These are phyloP conservation scores for Elongisporangium anandrum DNA, from an alignment of 352 stramenopile genomes.

Conservation along the genomic window DNA sequence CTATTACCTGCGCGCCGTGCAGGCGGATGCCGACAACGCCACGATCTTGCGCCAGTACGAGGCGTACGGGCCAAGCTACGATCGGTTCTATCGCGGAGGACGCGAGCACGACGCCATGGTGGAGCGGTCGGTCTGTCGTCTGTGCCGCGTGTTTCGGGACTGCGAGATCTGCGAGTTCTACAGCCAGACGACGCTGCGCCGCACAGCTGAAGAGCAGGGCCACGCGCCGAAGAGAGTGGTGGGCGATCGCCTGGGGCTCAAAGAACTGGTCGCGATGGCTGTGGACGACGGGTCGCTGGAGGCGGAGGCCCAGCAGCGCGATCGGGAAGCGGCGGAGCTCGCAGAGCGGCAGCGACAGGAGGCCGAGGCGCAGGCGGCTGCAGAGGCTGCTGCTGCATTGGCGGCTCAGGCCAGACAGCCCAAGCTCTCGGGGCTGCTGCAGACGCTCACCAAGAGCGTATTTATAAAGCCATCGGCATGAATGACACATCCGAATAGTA, in stretches of 20 bases:
- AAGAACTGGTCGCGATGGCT: conserved; percentile 44
- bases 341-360: conserved; percentile 12
- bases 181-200: conserved; percentile 23
- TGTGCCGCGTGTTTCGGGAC: conserved; percentile 77
- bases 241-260: conserved; percentile 54
- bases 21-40: conserved; percentile 88
- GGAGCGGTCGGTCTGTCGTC: conserved; percentile 36
- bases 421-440: conserved; percentile 7
- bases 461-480: background rate
- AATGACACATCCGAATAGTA: background rate
- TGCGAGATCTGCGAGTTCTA: conserved; percentile 90
- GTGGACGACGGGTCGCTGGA: conserved; percentile 43
- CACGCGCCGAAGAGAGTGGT: conserved; percentile 18
- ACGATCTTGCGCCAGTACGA: conserved; percentile 89
- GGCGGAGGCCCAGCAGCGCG: conserved; percentile 30
- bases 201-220: conserved; percentile 10
- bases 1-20: conserved; percentile 86
- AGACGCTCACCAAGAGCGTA: conserved; percentile 2
- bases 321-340: conserved; percentile 7
- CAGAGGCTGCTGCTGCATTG: background rate
- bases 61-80: conserved; percentile 78
- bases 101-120: conserved; percentile 11
- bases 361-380: background rate
- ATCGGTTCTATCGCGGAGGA: conserved; percentile 59
- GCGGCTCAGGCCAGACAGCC: background rate